Base-by-base conservation (phyloP, 2,329 filamentous ascomycete genomes). In the Laburnicola sp. region DNA sequence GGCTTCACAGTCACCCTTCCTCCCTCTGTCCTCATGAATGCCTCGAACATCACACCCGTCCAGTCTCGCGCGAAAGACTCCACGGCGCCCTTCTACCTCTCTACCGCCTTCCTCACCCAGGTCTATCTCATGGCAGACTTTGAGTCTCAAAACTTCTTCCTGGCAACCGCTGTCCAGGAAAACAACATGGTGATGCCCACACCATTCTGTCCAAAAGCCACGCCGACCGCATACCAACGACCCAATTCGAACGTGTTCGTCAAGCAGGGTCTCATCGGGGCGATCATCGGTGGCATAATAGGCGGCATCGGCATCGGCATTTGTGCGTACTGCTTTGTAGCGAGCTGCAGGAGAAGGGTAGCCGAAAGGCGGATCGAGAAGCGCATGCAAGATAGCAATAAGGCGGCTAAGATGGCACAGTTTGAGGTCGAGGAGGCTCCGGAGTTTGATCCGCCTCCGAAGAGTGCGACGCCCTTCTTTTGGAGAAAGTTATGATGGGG, bases 111-210 rank as follows among this genome's bases (percentile, higher is more conserved):
- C 56, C 70, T 78, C 31, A 66, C 63, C 10, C 72, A 76, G 51
- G 65, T 76, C 48, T 78, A 77, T 57, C 67, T 78, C 28, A 76
- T 76, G 65, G 68, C 72, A 37, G 74, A 76, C 57, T 77, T 70
- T 57, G 74, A 76, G 40, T 54, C 65, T 2, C 59, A 65, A 41
- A 53, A 54, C 48, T 77, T 78, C 62, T 75, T 70, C 58, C 72
- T 78, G 44, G 74, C 75, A 2, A 54, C 67, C 27, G 75, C 71
- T 2, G 57, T 74, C 4, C 67, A 69, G 41, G 69, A 74, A 37
- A 70, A 71, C 50, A 72, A 70, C 44, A 71, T 70, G 54, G 72
- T 76, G 51, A 73, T 74, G 65, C 75, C 75, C 4, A 56, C 61
- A 1, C 66, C 75, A 0, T 74, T 74, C 51, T 78, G 75, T 46